Evolutionary conservation across 805 yeast genomes (phyloP).

Genomic region (Brettanomyces sp.): DNA sequence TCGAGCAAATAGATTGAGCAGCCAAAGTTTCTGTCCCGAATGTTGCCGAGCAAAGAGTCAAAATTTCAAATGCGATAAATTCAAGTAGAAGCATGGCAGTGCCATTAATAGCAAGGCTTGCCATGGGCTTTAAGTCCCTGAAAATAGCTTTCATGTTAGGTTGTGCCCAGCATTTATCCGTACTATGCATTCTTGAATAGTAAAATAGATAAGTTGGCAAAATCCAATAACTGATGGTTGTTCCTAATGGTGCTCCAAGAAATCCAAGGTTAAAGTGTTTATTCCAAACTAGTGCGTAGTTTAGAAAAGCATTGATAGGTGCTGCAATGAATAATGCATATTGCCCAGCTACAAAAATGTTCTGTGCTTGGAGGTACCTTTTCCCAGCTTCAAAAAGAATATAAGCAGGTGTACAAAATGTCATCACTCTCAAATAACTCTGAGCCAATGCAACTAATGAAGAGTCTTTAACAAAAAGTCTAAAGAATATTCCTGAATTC

Average conservation of each 20-base stretch:
- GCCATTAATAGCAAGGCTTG: slow-evolving; percentile 51
- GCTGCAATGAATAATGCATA: slow-evolving; percentile 56
- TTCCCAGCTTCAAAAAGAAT: slow-evolving; percentile 47
- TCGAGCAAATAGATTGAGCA: slow-evolving; percentile 59
- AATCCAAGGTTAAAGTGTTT: slow-evolving; percentile 43
- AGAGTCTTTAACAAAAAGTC: slow-evolving; percentile 34
- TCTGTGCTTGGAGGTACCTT: slow-evolving; percentile 61
- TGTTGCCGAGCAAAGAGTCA: slow-evolving; percentile 53
- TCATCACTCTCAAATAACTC: slow-evolving; percentile 33
- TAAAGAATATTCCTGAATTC: slow-evolving; percentile 35
- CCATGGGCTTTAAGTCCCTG: slow-evolving; percentile 48
- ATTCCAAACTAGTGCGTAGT: slow-evolving; percentile 55
- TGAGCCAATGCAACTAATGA: slow-evolving; percentile 40
- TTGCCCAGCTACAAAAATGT: slow-evolving; percentile 64
- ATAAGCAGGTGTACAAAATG: slow-evolving; percentile 39
- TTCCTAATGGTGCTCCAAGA: slow-evolving; percentile 62
- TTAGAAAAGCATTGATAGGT: slow-evolving; percentile 53
- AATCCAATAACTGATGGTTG: slow-evolving; percentile 54
- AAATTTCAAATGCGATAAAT: slow-evolving; percentile 61
- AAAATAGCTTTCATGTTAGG: slow-evolving; percentile 10
- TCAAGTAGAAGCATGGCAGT: slow-evolving; percentile 65
- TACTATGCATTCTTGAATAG: slow-evolving; percentile 25
- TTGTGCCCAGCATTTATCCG: too few relatives aligned
- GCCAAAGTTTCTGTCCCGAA: slow-evolving; percentile 50
- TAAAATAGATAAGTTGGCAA: slow-evolving; percentile 43